Conservation (phyloP, 1,284 basidiomycete genomes). For the Fomitiporia mediterranea region DNA sequence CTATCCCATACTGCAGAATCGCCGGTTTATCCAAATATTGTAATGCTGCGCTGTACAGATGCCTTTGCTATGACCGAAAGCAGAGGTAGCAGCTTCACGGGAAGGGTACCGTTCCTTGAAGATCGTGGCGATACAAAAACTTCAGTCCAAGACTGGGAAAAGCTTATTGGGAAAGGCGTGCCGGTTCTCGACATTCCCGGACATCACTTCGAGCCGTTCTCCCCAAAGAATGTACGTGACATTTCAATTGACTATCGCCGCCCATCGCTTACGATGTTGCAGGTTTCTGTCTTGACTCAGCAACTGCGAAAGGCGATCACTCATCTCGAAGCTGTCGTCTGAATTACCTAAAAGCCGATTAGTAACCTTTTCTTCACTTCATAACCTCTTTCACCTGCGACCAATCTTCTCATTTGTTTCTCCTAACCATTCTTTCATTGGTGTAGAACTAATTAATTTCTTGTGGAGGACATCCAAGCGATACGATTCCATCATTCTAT, state of each 20-base stretch:
- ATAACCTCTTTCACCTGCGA: background rate
- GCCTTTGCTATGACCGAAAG: background rate
- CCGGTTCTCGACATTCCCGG: slow-evolving; percentile 55
- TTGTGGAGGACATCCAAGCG: background rate
- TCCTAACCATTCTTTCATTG: background rate
- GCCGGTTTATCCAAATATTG: slow-evolving; percentile 8
- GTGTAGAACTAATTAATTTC: slow-evolving; percentile 2
- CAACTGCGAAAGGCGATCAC: slow-evolving; percentile 15
- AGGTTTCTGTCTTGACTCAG: slow-evolving; percentile 8
- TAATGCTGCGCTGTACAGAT: slow-evolving; percentile 18
- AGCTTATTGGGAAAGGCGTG: slow-evolving; percentile 34
- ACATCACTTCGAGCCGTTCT: slow-evolving; percentile 60
- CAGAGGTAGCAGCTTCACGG: slow-evolving; percentile 19
- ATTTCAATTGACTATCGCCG: background rate
- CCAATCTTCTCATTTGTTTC: background rate
- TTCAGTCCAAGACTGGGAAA: slow-evolving; percentile 45
- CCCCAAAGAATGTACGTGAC: slow-evolving; percentile 44
- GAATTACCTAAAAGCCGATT: background rate
- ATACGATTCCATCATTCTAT: background rate
- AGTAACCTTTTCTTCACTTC: background rate
- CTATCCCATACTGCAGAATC: slow-evolving; percentile 18
- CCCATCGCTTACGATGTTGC: background rate
- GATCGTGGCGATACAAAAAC: slow-evolving; percentile 37
- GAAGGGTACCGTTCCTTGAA: slow-evolving; percentile 46
- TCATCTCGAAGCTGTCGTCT: slow-evolving; percentile 4